phyloP scores from a whole-genome alignment of 2,329 filamentous ascomycete species.

The Sclerotinia borealis region DNA sequence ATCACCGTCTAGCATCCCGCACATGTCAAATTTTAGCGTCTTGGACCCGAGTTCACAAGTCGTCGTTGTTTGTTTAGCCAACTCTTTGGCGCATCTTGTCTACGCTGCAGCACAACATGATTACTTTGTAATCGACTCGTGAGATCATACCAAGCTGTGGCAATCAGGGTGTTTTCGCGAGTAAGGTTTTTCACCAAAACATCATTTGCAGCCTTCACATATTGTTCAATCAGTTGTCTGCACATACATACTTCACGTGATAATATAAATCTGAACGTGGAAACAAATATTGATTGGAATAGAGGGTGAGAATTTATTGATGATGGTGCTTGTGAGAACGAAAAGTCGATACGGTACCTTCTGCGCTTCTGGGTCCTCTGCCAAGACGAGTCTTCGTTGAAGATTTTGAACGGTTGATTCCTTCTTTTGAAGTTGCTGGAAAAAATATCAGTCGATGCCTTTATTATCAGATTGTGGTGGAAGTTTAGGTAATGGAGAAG shows the following conservation, averaged over 20 bases:
- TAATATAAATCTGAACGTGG: not conserved
- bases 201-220: conserved; percentile 28
- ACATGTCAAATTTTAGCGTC: conserved; percentile 16
- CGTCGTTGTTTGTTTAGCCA: conserved; percentile 81
- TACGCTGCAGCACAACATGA: conserved; percentile 69
- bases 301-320: not conserved
- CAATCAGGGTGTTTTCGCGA: conserved; percentile 71
- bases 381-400: conserved; percentile 27
- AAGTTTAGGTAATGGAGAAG: not conserved
- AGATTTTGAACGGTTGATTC: conserved; percentile 27
- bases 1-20: not conserved
- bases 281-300: conserved; percentile 7
- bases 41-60: conserved; percentile 47
- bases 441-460: conserved; percentile 21
- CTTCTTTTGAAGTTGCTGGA: conserved; percentile 28
- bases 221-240: conserved; percentile 14
- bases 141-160: conserved; percentile 83
- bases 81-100: conserved; percentile 69
- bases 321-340: conserved; percentile 13
- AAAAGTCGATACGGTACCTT: conserved; percentile 27
- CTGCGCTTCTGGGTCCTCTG: conserved; percentile 26
- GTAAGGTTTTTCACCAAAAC: conserved; percentile 52
- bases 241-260: conserved; percentile 10
- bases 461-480: not conserved
- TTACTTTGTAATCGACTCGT: conserved; percentile 75